phyloP scores from a whole-genome alignment of 1,284 basidiomycete genomes.

The Phaffia rhodozyma region DNA sequence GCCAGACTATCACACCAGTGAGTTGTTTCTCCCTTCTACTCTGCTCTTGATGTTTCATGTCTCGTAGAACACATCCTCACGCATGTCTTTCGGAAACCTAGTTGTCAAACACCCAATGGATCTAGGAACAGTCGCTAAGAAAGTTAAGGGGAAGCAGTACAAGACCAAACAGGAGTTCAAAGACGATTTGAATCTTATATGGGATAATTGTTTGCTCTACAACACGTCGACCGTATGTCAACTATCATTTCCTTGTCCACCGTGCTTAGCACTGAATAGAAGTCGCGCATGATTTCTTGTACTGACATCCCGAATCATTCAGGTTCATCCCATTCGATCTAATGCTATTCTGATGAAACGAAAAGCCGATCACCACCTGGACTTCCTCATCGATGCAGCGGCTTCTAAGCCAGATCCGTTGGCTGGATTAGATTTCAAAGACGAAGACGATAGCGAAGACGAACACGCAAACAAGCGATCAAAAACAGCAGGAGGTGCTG shows the following conservation, averaged over 20 bases:
- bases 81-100: constrained; percentile 31
- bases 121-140: constrained; percentile 78
- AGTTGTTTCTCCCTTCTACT: constrained; percentile 18
- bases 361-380: constrained; percentile 71
- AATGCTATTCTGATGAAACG: constrained; percentile 58
- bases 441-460: constrained; percentile 14
- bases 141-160: constrained; percentile 80
- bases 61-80: constrained; percentile 4
- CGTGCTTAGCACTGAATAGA: neutral
- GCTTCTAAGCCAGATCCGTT: constrained; percentile 12
- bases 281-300: neutral
- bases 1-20: constrained; percentile 79
- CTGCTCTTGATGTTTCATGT: neutral
- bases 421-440: constrained; percentile 17
- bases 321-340: constrained; percentile 66
- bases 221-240: constrained; percentile 70
- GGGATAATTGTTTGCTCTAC: constrained; percentile 88
- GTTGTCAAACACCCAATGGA: constrained; percentile 91
- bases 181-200: constrained; percentile 87
- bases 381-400: constrained; percentile 61
- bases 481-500: neutral
- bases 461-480: neutral
- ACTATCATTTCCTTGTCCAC: neutral
- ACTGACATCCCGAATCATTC: constrained; percentile 6
- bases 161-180: constrained; percentile 89